These are phyloP conservation scores for Ceratocystis albifundus DNA, from an alignment of 2,329 filamentous ascomycete genomes.

Conservation along the genomic window DNA sequence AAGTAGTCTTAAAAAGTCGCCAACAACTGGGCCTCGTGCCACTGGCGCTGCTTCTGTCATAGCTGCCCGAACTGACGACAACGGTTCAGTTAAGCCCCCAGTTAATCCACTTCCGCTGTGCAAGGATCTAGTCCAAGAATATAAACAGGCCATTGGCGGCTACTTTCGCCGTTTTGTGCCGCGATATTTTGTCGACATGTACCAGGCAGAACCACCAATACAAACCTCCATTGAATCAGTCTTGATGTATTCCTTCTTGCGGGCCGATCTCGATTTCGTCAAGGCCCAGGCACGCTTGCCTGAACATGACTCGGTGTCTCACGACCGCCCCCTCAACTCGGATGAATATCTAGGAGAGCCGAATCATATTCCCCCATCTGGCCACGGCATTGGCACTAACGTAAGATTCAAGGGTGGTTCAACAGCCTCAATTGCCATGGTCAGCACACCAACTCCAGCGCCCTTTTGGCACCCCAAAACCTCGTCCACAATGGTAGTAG, in stretches of 20 bases:
- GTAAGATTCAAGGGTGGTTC: constrained; percentile 85
- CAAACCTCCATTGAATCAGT: constrained; percentile 33
- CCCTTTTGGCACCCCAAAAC: constrained; percentile 93
- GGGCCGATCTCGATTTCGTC: constrained; percentile 89
- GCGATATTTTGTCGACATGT: constrained; percentile 49
- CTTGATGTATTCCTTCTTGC: constrained; percentile 83
- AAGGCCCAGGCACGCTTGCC: constrained; percentile 74
- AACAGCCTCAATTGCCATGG: constrained; percentile 77
- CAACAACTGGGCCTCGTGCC: not conserved
- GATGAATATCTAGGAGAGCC: constrained; percentile 66
- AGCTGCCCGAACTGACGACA: constrained; percentile 11
- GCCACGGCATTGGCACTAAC: constrained; percentile 56
- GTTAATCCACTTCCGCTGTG: constrained; percentile 57
- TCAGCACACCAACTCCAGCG: constrained; percentile 80
- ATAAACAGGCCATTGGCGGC: constrained; percentile 76
- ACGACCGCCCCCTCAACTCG: constrained; percentile 70
- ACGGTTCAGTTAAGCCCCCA: not conserved
- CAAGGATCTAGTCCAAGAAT: constrained; percentile 58
- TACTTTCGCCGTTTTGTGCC: constrained; percentile 90
- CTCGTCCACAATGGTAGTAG: constrained; percentile 70
- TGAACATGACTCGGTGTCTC: constrained; percentile 57
- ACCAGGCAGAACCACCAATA: constrained; percentile 19
- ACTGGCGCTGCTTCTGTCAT: not conserved
- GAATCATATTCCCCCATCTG: constrained; percentile 41
- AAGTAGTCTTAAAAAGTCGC: constrained; percentile 39